phyloP scores from a whole-genome alignment of 2,329 filamentous ascomycete genomes.

The Ophiostoma piceae region DNA sequence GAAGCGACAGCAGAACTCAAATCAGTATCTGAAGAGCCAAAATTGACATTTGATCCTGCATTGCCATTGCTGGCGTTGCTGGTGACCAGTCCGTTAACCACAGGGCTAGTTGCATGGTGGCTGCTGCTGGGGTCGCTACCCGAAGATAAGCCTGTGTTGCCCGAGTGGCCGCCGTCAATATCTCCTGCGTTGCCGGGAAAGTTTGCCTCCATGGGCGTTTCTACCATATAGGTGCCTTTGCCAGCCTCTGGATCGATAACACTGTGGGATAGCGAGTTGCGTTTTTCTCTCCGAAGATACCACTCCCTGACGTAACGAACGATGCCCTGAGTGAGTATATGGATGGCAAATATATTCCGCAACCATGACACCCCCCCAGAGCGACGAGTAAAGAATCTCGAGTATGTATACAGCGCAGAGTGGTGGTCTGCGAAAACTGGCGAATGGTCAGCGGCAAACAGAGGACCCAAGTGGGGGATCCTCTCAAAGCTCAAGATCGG shows the following conservation, averaged over 20 bases:
- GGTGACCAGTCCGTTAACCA: neutral
- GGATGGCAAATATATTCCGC: conserved; percentile 64
- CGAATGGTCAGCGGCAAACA: conserved; percentile 32
- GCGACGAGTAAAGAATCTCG: conserved; percentile 47
- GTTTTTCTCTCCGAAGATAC: conserved; percentile 58
- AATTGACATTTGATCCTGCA: neutral
- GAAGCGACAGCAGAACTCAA: neutral
- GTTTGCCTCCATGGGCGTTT: conserved; percentile 34
- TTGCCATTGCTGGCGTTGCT: neutral
- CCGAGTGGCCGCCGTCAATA: neutral
- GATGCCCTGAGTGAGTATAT: conserved; percentile 68
- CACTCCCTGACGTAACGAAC: conserved; percentile 65
- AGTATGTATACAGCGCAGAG: conserved; percentile 44
- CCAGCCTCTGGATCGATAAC: conserved; percentile 59
- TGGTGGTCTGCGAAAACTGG: conserved; percentile 41
- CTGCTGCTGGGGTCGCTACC: neutral
- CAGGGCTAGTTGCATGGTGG: neutral
- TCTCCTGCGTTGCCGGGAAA: neutral
- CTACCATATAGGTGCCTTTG: conserved; percentile 40
- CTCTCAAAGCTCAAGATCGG: conserved; percentile 42
- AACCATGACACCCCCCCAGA: conserved; percentile 60
- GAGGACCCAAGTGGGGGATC: conserved; percentile 39
- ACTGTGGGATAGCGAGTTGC: conserved; percentile 41
- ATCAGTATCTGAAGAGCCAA: conserved; percentile 13
- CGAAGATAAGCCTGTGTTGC: neutral